Evolutionary conservation across 139 green algal species (phyloP), one percentile per base, ranked within the genome.

Genomic region (Yamagishiella unicocca): DNA sequence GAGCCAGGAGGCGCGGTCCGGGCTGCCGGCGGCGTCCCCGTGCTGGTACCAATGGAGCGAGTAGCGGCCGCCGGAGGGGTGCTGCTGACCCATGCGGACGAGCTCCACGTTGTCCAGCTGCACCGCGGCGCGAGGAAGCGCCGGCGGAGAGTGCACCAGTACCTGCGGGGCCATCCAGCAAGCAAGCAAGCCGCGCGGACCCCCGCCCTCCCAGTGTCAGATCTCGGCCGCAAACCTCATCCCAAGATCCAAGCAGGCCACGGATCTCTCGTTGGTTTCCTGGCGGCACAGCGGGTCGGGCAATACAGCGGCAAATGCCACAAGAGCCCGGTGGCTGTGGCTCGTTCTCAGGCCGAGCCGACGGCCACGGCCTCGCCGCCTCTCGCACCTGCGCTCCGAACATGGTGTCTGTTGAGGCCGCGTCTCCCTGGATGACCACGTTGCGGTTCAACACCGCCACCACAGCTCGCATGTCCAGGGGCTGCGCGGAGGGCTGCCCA

Each of bases 11-110:
- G 42, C 73, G 45, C 45, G 29, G 17, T 19, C n/a, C 14, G 2
- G 17, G 45, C 58, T 68, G 33, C 75, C 9, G 50, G 31, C 35
- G 24, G 78, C 70, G 70, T 90, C 81, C 58, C 91, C 91, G 12
- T 93, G 88, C 89, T 95, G 90, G 86, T 96, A 93, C 88, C 95
- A 96, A 83, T 97, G 95, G 42, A 97, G 82, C 22, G 94, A 87
- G 84, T 97, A 97, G 24, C 93, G 82, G 37, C 89, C 89, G 50
- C 19, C 46, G 54, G 91, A 55, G 35, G 38, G 22, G 50, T 89
- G 89, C 2, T 88, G 82, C 87, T 94, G 89, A 0, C 92, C 92
- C 85, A 89, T 90, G 46, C 33, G 80, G 6, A 27, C 22, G 53
- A 94, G 7, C 83, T 92, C 91, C 29, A 92, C 84, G 62, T 92